These are phyloP conservation scores for Pseudopithomyces chartarum DNA, from an alignment of 2,329 filamentous ascomycete species.

Conservation along the genomic window DNA sequence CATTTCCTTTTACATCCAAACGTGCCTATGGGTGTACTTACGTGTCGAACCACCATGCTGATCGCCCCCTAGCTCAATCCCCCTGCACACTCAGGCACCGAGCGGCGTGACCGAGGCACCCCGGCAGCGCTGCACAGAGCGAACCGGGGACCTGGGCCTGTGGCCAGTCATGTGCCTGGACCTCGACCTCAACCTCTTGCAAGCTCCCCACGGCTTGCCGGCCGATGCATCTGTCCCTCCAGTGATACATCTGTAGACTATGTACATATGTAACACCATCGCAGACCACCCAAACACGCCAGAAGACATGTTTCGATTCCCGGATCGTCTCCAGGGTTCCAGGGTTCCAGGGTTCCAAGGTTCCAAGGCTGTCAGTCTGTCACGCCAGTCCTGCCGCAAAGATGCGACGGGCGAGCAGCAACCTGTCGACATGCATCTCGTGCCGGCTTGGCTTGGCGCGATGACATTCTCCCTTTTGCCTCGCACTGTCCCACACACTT, in stretches of 20 bases:
- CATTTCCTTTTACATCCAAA: too few species aligned
- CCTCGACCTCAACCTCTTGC: constrained; percentile 10
- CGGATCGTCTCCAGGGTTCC: not conserved
- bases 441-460: constrained; percentile 5
- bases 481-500: constrained; percentile 2
- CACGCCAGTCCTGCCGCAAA: not conserved
- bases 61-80: constrained; percentile 24
- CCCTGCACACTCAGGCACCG: constrained; percentile 30
- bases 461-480: not conserved
- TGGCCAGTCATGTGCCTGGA: constrained; percentile 28
- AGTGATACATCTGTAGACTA: too few species aligned
- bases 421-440: not conserved
- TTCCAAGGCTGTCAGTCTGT: too few species aligned
- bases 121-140: constrained; percentile 15
- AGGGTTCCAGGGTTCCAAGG: too few species aligned
- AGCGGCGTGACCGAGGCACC: constrained; percentile 33
- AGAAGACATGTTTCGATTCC: not conserved
- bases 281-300: not conserved
- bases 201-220: too few species aligned
- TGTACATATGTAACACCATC: not conserved
- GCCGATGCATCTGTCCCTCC: not conserved
- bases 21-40: too few species aligned
- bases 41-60: constrained; percentile 12
- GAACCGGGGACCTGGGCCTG: constrained; percentile 32
- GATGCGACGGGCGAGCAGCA: not conserved